Conservation (phyloP, 495 filamentous ascomycete species). For the Polyplosphaeria fusca region DNA sequence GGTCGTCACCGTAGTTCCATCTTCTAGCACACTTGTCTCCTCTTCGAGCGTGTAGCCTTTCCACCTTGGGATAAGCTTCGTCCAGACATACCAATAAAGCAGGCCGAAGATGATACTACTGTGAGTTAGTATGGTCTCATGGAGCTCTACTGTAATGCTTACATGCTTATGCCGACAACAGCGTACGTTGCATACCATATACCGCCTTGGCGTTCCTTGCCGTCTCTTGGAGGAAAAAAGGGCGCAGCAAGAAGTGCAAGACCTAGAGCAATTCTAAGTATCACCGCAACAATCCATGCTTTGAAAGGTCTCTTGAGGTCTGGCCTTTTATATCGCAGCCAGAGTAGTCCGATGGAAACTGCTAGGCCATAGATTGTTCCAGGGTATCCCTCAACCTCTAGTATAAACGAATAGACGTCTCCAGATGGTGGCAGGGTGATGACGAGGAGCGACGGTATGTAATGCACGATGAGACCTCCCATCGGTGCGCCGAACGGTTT, state of each 20-base stretch:
- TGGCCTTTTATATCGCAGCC: slow-evolving; percentile 59
- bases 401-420: slow-evolving; percentile 71
- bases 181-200: slow-evolving; percentile 73
- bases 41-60: slow-evolving; percentile 60
- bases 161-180: slow-evolving; percentile 67
- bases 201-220: slow-evolving; percentile 50
- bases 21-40: slow-evolving; percentile 54
- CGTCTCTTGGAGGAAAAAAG: slow-evolving; percentile 51
- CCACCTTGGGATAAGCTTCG: slow-evolving; percentile 57
- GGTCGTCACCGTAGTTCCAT: slow-evolving; percentile 59
- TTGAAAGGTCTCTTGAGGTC: slow-evolving; percentile 65
- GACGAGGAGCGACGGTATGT: slow-evolving; percentile 63
- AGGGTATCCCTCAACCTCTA: slow-evolving; percentile 70
- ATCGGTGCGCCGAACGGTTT: slow-evolving; percentile 65
- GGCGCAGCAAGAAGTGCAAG: slow-evolving; percentile 53
- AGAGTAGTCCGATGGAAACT: slow-evolving; percentile 56
- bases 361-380: slow-evolving; percentile 60
- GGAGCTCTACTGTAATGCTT: too few species aligned
- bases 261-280: slow-evolving; percentile 47
- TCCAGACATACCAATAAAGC: slow-evolving; percentile 72
- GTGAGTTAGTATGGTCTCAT: slow-evolving; percentile 9
- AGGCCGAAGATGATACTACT: slow-evolving; percentile 57
- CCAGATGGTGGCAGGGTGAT: slow-evolving; percentile 61
- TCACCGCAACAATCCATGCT: slow-evolving; percentile 58
- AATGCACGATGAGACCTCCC: slow-evolving; percentile 65